phyloP scores from a whole-genome alignment of 2,329 filamentous ascomycete genomes.

The Ceratocystis smalleyi region DNA sequence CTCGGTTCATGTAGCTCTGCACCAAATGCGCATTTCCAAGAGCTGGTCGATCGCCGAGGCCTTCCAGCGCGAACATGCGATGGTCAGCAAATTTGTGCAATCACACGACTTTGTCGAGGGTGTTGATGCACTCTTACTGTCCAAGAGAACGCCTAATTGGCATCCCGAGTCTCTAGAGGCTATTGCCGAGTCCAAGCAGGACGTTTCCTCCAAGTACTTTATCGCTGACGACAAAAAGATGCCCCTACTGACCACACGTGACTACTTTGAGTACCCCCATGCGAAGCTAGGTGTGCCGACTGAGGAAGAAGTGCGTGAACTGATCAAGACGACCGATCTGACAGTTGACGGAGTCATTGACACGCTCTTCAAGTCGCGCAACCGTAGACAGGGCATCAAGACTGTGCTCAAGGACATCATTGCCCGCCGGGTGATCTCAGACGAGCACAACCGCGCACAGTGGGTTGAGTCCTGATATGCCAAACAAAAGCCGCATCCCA shows the following conservation, averaged over 20 bases:
- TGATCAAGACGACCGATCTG: constrained; percentile 28
- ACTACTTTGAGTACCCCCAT: constrained; percentile 63
- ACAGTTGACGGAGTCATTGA: constrained; percentile 44
- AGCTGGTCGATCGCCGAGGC: constrained; percentile 70
- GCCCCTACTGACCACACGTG: constrained; percentile 34
- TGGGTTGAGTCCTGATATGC: constrained; percentile 23
- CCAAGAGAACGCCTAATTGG: constrained; percentile 49
- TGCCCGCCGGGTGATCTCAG: constrained; percentile 41
- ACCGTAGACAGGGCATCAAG: constrained; percentile 52
- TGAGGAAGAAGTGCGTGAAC: constrained; percentile 42
- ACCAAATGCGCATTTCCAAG: constrained; percentile 62
- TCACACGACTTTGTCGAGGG: constrained; percentile 86
- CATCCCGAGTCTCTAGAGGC: constrained; percentile 56
- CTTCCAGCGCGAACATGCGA: constrained; percentile 72
- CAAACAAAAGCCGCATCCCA: not conserved
- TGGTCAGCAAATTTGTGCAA: constrained; percentile 77
- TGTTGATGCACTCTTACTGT: constrained; percentile 32
- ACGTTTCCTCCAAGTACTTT: constrained; percentile 48
- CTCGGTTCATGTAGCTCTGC: constrained; percentile 66
- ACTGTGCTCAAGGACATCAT: constrained; percentile 56
- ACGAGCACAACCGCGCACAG: constrained; percentile 29
- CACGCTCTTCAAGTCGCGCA: constrained; percentile 43
- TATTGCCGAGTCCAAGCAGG: constrained; percentile 32
- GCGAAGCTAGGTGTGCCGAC: constrained; percentile 53
- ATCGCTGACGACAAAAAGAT: constrained; percentile 41